These are phyloP conservation scores for Fusarium sulawesiense DNA, from an alignment of 2,329 filamentous ascomycete genomes.

Conservation along the genomic window DNA sequence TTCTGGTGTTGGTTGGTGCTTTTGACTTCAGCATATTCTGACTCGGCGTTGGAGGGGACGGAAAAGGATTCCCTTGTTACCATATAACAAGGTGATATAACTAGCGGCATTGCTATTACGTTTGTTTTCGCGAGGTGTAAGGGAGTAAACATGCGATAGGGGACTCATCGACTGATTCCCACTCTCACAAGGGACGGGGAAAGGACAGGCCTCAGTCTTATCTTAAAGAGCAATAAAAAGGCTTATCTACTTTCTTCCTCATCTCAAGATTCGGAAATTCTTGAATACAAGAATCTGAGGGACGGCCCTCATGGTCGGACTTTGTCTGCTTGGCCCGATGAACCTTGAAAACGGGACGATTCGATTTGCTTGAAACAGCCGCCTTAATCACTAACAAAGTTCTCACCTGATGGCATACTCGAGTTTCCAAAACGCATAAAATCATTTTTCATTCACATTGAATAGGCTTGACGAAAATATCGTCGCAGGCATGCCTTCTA, in stretches of 20 bases:
- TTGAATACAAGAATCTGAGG: background rate
- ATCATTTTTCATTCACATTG: constrained; percentile 31
- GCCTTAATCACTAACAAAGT: background rate
- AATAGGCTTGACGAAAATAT: constrained; percentile 9
- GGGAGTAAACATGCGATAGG: constrained; percentile 22
- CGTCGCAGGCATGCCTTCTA: constrained; percentile 24
- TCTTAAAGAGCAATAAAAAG: background rate
- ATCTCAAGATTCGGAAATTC: background rate
- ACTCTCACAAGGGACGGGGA: constrained; percentile 1
- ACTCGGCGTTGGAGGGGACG: constrained; percentile 45
- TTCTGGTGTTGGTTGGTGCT: constrained; percentile 39
- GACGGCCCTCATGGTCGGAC: background rate
- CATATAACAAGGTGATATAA: constrained; percentile 31
- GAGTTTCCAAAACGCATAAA: constrained; percentile 7
- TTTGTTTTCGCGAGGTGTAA: constrained; percentile 40
- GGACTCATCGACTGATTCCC: background rate
- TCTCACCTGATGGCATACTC: background rate
- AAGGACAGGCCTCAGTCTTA: background rate
- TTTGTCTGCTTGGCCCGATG: background rate
- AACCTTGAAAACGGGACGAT: background rate
- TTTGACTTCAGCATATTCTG: constrained; percentile 38
- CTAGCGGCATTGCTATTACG: constrained; percentile 30
- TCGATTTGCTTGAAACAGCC: background rate
- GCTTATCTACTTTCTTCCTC: background rate
- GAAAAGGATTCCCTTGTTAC: constrained; percentile 48